Base-by-base conservation (phyloP, 306 rosid species). In the Casuarina equisetifolia region DNA sequence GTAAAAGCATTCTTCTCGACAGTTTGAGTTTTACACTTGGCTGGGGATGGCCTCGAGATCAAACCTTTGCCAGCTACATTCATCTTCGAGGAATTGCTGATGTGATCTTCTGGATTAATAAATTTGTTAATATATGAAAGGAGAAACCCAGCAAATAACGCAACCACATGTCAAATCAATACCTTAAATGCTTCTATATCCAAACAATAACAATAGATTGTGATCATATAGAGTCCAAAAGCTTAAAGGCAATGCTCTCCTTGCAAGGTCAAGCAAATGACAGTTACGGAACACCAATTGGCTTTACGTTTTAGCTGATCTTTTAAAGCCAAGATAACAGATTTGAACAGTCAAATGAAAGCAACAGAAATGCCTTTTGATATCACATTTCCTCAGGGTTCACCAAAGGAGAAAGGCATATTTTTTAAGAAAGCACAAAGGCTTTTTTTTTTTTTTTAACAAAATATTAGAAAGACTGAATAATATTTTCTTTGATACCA, bases 41-140 rank as follows among this genome's bases (percentile, higher is more conserved):
- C 85, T 57, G 68, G 85, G 49, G 87, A 83, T 70, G 91, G 75
- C 78, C 81, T 88, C 55, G 86, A 80, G 57, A 52, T 68, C 66
- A 82, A 83, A 59, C 81, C 74, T 85, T 87, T 84, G 79, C 64
- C 75, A 70, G 74, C 86, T 82, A 85, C 90, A 71, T 35, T 66
- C 55, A 76, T 57, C 69, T 76, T 49, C 85, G 58, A 63, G 70
- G 85, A 43, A 73, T 74, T 70, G 62, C 61, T 57, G 61, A 51
- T n/a, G 48, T 54, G 32, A 62, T 61, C 80, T 69, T 84, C 81
- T 81, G 77, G 53, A 81, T 62, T 64, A 75, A 50, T 39, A 8
- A 58, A 59, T 59, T 73, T 4, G 6, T 39, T 73, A 69, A 64
- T 50, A 17, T 57, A 75, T 19, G 70, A 12, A 49, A 62, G 70